Percentiles rank a stretch among this genome's conserved stretches.
phyloP scores from a whole-genome alignment of 106 monocot genomes.

The Cymbidium sinense region DNA sequence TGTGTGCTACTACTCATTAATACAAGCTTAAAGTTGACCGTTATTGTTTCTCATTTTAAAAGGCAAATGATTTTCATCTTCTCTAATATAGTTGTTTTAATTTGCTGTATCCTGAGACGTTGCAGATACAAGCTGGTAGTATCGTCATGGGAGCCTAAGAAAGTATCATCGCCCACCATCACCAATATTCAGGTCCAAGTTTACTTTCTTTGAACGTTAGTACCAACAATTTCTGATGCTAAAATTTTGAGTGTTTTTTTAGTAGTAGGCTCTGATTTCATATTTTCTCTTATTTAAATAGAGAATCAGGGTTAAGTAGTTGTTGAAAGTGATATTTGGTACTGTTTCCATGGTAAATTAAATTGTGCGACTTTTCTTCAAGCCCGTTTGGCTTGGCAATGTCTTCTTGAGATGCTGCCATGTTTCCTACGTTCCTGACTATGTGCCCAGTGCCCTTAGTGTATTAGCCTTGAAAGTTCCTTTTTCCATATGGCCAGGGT shows the following conservation, averaged over 20 bases:
- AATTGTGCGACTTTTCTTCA: not conserved
- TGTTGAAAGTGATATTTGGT: conserved; percentile 1
- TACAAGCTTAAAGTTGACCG: not conserved
- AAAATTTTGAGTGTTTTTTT: not conserved
- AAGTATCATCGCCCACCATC: conserved; percentile 70
- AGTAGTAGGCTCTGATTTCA: not conserved
- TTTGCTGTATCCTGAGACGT: conserved; percentile 9
- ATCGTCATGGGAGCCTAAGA: conserved; percentile 74
- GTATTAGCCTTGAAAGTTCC: not conserved
- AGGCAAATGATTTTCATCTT: not conserved
- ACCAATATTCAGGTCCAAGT: conserved; percentile 85
- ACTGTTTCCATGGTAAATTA: not conserved
- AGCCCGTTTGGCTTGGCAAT: not conserved
- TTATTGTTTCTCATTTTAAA: not conserved
- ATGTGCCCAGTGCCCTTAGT: not conserved
- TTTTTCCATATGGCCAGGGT: not conserved
- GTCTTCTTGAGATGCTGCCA: not conserved
- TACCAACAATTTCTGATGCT: not conserved
- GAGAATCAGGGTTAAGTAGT: not conserved
- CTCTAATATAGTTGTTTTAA: not conserved
- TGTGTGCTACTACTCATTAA: too few relatives aligned
- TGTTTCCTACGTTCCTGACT: not conserved
- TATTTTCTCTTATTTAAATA: not conserved
- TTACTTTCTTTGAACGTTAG: not conserved
- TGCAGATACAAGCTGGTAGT: conserved; percentile 93